Evolutionary conservation across 2,329 filamentous ascomycete species (phyloP).

Genomic region (Corynespora cassiicola): DNA sequence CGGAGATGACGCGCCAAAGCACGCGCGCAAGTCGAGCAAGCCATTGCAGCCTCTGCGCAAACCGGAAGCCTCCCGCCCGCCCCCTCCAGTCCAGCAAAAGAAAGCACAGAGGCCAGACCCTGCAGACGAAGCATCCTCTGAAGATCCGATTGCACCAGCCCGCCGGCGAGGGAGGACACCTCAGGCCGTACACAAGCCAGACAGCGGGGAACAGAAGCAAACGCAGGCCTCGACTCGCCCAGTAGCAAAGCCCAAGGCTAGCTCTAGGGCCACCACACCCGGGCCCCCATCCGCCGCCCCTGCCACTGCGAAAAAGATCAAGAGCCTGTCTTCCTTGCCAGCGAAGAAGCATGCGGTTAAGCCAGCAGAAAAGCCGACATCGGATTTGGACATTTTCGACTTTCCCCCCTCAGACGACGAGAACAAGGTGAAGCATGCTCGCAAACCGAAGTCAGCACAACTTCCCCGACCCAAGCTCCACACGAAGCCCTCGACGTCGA

Average conservation of each 20-base stretch:
- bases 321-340: conserved; percentile 7
- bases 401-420: conserved; percentile 25
- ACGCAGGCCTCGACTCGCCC: conserved; percentile 7
- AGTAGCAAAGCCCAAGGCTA: conserved; percentile 16
- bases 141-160: conserved; percentile 1
- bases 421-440: background rate
- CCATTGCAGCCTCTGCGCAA: conserved; percentile 16
- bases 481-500: no score
- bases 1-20: conserved; percentile 8
- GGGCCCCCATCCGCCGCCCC: conserved; percentile 3
- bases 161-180: conserved; percentile 16
- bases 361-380: conserved; percentile 6
- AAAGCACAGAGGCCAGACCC: background rate
- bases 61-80: conserved; percentile 9
- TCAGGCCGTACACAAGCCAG: conserved; percentile 9
- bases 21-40: conserved; percentile 7
- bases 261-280: conserved; percentile 22
- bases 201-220: background rate
- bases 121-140: conserved; percentile 1
- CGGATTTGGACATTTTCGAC: conserved; percentile 28
- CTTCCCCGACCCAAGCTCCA: background rate
- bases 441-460: conserved; percentile 2
- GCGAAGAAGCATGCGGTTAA: conserved; percentile 14
- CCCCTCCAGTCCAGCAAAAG: conserved; percentile 8
- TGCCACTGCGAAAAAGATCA: conserved; percentile 8